phyloP scores from a whole-genome alignment of 2,329 filamentous ascomycete species.

The Ophiognomonia clavigignenti-juglandacearum region DNA sequence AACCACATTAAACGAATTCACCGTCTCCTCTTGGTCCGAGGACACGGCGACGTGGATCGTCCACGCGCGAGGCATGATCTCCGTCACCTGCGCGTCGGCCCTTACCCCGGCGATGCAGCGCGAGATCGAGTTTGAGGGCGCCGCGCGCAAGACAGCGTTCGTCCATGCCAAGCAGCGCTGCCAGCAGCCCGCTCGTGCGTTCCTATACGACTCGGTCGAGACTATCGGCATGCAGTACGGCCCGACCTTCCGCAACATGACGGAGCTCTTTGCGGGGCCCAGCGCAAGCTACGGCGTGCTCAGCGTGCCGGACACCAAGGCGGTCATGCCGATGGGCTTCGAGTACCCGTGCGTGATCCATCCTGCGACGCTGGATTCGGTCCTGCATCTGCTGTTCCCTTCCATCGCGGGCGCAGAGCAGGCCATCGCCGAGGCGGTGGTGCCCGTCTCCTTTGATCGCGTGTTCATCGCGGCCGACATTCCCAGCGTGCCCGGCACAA shows the following conservation, averaged over 20 bases:
- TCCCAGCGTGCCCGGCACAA: background rate
- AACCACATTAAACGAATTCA: background rate
- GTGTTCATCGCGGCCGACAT: conserved; percentile 5
- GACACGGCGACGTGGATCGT: background rate
- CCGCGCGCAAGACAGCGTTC: background rate
- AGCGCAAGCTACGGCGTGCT: background rate
- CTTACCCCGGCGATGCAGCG: background rate
- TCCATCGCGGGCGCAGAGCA: conserved; percentile 1
- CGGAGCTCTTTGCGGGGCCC: background rate
- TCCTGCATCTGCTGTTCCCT: conserved; percentile 2
- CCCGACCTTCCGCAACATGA: conserved; percentile 1
- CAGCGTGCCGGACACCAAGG: background rate
- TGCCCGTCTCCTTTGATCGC: conserved; percentile 4
- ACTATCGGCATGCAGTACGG: conserved; percentile 3
- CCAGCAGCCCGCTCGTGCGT: background rate
- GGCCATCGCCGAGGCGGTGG: conserved; percentile 1
- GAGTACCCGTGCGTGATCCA: conserved; percentile 5
- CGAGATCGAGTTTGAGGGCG: background rate
- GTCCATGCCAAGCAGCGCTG: background rate
- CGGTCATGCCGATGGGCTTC: background rate
- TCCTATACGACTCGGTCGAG: conserved; percentile 3
- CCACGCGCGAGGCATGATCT: background rate
- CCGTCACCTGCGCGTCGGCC: background rate
- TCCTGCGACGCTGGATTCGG: background rate
- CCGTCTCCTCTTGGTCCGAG: conserved; percentile 3